Evolutionary conservation across 257 asterid species (phyloP), one percentile per base, ranked within the genome.

Genomic region (Thymus mandschuricus): DNA sequence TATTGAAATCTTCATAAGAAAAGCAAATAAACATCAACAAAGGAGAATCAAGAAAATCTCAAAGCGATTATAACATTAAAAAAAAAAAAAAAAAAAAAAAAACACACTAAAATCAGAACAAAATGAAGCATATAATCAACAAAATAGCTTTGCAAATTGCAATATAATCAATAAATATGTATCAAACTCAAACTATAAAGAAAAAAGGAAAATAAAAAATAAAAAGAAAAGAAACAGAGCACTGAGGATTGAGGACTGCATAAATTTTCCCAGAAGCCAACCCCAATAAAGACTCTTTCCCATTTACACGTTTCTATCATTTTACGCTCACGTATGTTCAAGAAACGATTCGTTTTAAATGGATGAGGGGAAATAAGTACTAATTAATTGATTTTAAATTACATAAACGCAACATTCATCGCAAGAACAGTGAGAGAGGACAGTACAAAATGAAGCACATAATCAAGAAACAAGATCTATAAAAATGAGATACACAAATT

Each of bases 61-160:
- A 56, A 56, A 30, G 10, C 8, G 35, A 28, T 21, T 21, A 34
- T 34, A 34, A 34, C 2, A 34, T 34, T 34, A 34, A 33, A 33
- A 3, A 33, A 33, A 33, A 33, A 3, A 3, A 33, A 1, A 33
- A 33, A 1, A 1, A 33, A 33, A 3, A 33, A 33, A 33, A 3
- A n/a, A n/a, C n/a, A n/a, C n/a, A n/a, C n/a, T 13, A 44, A 29
- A 56, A 55, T 29, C 61, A 41, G 49, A 9, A 33, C 38, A 66
- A 62, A 48, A 0, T 33, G 43, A 70, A 44, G 35, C 48, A 60
- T 28, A 58, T 50, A 41, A 10, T 88, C 96, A 72, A 92, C 69
- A 7, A 96, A 86, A 60, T 90, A 92, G 70, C 95, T 91, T 82
- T 86, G 95, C 44, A 95, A 81, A 92, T 87, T 86, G 95, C 44